phyloP scores from a whole-genome alignment of 305 asterid genomes.

The Plantago coronopus region DNA sequence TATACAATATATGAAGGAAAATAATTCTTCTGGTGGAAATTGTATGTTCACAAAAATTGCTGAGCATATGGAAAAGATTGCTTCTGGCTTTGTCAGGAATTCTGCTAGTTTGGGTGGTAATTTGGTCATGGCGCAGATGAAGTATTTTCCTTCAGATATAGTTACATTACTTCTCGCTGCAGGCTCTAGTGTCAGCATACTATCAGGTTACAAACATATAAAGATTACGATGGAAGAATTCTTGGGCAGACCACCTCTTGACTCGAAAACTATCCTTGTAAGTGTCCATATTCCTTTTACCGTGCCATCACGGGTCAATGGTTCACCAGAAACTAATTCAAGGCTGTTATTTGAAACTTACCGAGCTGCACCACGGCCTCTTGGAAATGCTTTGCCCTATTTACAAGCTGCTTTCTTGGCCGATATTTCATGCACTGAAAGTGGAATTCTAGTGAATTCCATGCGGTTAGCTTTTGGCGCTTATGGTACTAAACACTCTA shows the following conservation, averaged over 20 bases:
- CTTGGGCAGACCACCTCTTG: constrained; percentile 53
- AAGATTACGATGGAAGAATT: constrained; percentile 59
- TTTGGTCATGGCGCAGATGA: constrained; percentile 80
- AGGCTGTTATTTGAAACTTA: constrained; percentile 59
- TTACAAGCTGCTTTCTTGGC: constrained; percentile 82
- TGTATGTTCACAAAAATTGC: constrained; percentile 43
- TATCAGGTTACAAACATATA: constrained; percentile 34
- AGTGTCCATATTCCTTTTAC: constrained; percentile 54
- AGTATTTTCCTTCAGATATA: constrained; percentile 78
- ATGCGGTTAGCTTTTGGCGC: constrained; percentile 54
- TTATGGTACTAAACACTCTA: constrained; percentile 49
- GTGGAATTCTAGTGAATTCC: constrained; percentile 35
- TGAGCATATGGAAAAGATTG: constrained; percentile 65
- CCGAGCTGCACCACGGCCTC: constrained; percentile 84
- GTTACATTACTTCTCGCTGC: constrained; percentile 70
- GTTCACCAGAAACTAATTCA: constrained; percentile 29
- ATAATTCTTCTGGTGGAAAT: constrained; percentile 25
- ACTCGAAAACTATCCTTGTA: constrained; percentile 48
- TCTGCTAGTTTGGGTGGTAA: constrained; percentile 89
- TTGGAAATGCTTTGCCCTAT: constrained; percentile 89
- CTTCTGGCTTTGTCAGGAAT: constrained; percentile 67
- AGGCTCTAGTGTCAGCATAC: constrained; percentile 48
- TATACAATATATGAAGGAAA: constrained; percentile 40
- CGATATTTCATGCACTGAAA: constrained; percentile 39
- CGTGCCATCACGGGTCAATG: constrained; percentile 25